These are phyloP conservation scores for Curvularia lunata DNA, from an alignment of 2,329 filamentous ascomycete genomes.

Conservation along the genomic window DNA sequence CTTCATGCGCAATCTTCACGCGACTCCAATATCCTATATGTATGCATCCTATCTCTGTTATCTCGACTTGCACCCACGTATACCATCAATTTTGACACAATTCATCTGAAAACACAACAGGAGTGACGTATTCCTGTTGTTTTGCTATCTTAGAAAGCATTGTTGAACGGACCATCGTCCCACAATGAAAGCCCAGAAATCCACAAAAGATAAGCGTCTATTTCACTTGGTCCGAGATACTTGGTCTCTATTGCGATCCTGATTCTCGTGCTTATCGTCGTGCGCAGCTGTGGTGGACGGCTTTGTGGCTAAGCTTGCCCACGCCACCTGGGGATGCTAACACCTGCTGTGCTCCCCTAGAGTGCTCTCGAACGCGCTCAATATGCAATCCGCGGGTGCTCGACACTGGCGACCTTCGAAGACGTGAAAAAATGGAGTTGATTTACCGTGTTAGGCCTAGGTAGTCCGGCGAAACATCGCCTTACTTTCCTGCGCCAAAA, in stretches of 20 bases:
- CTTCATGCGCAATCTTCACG: neutral
- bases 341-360: neutral
- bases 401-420: constrained; percentile 7
- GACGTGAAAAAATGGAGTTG: constrained; percentile 4
- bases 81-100: constrained; percentile 4
- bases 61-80: constrained; percentile 4
- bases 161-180: constrained; percentile 13
- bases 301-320: constrained; percentile 7
- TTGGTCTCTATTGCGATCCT: constrained; percentile 7
- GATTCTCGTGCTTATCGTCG: constrained; percentile 5
- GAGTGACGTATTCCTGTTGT: constrained; percentile 6
- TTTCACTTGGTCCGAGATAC: constrained; percentile 7
- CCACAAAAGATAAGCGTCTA: constrained; percentile 20
- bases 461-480: constrained; percentile 9
- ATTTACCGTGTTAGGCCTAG: constrained; percentile 5
- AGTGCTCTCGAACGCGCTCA: constrained; percentile 13
- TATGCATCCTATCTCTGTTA: constrained; percentile 5
- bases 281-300: constrained; percentile 2
- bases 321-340: neutral
- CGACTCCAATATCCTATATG: neutral
- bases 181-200: constrained; percentile 9
- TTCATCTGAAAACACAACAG: neutral
- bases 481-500: constrained; percentile 6
- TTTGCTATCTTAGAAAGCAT: constrained; percentile 8
- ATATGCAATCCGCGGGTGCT: constrained; percentile 1